Evolutionary conservation across 2,329 filamentous ascomycete species (phyloP).

Genomic region (Plenodomus tracheiphilus): DNA sequence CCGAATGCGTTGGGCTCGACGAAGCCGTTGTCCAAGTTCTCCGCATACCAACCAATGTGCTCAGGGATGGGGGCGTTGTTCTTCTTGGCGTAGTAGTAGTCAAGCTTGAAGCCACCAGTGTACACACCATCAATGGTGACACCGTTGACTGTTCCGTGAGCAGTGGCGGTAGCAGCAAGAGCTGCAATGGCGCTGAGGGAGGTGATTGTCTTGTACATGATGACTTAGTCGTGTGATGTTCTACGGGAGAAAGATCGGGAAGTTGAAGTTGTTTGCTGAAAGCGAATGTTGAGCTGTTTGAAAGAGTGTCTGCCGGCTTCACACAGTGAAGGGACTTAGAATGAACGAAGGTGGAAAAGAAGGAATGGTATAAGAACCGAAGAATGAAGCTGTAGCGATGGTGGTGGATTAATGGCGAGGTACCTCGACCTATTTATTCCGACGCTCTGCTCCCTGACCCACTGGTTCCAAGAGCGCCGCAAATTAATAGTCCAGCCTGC

Average conservation of each 20-base stretch:
- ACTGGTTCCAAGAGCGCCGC: conserved; percentile 6
- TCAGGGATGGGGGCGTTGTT: conserved; percentile 31
- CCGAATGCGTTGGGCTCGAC: conserved; percentile 34
- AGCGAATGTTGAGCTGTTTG: conserved; percentile 21
- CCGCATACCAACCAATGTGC: conserved; percentile 51
- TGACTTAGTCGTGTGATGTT: conserved; percentile 13
- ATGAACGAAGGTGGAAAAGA: conserved; percentile 34
- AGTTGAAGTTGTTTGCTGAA: conserved; percentile 18
- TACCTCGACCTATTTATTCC: conserved; percentile 26
- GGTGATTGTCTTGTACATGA: conserved; percentile 35
- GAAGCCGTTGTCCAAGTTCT: conserved; percentile 45
- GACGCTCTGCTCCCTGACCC: conserved; percentile 4
- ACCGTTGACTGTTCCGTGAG: conserved; percentile 52
- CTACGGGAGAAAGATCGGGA: conserved; percentile 11
- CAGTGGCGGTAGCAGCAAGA: conserved; percentile 47
- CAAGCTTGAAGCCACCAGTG: conserved; percentile 50
- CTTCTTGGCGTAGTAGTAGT: conserved; percentile 44
- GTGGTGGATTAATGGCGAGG: conserved; percentile 5
- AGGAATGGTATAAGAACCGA: conserved; percentile 30
- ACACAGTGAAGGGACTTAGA: conserved; percentile 38
- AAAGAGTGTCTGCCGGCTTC: conserved; percentile 41
- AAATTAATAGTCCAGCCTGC: conserved; percentile 11
- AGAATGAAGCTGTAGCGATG: conserved; percentile 33
- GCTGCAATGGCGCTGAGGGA: conserved; percentile 34
- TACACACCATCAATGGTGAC: conserved; percentile 53